A percentile compares a stretch with the other conserved stretches of the same genome.
These are phyloP conservation scores for Paraphoma sp. DNA, from an alignment of 2,329 filamentous ascomycete genomes.

Conservation along the genomic window DNA sequence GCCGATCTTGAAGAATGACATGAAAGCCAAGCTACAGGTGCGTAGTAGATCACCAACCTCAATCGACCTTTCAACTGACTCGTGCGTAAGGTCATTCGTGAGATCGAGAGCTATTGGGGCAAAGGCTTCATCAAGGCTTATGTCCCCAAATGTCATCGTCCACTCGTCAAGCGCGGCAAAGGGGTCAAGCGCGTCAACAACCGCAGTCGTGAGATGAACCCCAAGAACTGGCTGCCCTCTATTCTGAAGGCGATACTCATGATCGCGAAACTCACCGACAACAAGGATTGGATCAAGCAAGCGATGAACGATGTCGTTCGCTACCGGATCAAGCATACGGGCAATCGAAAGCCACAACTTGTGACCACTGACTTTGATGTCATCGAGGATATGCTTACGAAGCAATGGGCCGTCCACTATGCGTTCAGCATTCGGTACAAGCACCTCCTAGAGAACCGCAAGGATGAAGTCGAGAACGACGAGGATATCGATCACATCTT, in stretches of 20 bases:
- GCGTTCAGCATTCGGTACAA: constrained; percentile 40
- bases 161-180: constrained; percentile 28
- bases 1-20: constrained; percentile 35
- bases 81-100: constrained; percentile 8
- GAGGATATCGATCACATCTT: constrained; percentile 33
- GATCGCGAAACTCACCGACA: constrained; percentile 28
- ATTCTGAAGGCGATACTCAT: constrained; percentile 36
- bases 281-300: constrained; percentile 30
- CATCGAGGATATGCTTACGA: constrained; percentile 40
- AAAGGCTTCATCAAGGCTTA: constrained; percentile 32
- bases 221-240: constrained; percentile 37
- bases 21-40: constrained; percentile 28
- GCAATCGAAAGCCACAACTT: constrained; percentile 41
- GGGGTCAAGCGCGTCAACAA: constrained; percentile 21
- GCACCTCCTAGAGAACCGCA: constrained; percentile 33
- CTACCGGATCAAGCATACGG: constrained; percentile 39
- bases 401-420: constrained; percentile 27
- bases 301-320: constrained; percentile 36
- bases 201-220: constrained; percentile 32
- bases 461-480: constrained; percentile 20
- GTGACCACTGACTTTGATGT: constrained; percentile 42
- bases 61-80: neutral
- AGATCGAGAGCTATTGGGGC: constrained; percentile 39
- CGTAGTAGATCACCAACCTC: neutral
- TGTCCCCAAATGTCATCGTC: constrained; percentile 40